Base-by-base conservation (phyloP, 2,329 filamentous ascomycete species). In the Pseudohalonectria lignicola region DNA sequence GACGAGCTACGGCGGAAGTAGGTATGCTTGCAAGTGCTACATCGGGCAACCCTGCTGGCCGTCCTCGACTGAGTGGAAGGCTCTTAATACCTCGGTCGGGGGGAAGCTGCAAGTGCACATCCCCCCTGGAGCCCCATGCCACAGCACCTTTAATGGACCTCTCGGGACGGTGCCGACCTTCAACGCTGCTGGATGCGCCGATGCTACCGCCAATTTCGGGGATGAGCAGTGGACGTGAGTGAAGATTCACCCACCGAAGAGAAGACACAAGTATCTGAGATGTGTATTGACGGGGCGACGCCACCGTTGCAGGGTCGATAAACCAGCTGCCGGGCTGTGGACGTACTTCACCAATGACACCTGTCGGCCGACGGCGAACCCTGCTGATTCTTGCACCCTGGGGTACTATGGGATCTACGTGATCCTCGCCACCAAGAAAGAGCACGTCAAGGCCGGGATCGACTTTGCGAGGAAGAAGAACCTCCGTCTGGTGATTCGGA, bases 401-500 rank as follows among this genome's bases (percentile, higher is more conserved):
- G 62, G 62, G 5, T 59, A 57, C 43, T 63, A 63, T 40, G 55
- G 55, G 6, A 49, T 57, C 20, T 61, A 43, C 31, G 48, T 50
- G n/a, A 45, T 55, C 43, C 45, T 49, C 18, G 51, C 47, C 18
- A 44, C 39, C 31, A 41, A 43, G 1, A 42, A 39, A 1, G 43
- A 42, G 1, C 46, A 56, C 19, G 41, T 55, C 26, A 51, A 56
- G 32, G 52, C 55, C 8, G 53, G 55, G 11, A 44, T 62, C 39
- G 46, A 53, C 37, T 62, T 74, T 40, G 68, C 66, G 1, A 51
- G 50, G 1, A 43, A 62, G 6, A 53, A 68, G 43, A 70, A 69
- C 45, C 56, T 77, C 32, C 64, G 72, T 2, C 47, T 77, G 0
- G 56, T 74, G 20, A 63, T 77, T 42, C 64, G 67, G 41, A 74